phyloP scores from a whole-genome alignment of 768 basidiomycete genomes.

The Sistotremastrum suecicum region DNA sequence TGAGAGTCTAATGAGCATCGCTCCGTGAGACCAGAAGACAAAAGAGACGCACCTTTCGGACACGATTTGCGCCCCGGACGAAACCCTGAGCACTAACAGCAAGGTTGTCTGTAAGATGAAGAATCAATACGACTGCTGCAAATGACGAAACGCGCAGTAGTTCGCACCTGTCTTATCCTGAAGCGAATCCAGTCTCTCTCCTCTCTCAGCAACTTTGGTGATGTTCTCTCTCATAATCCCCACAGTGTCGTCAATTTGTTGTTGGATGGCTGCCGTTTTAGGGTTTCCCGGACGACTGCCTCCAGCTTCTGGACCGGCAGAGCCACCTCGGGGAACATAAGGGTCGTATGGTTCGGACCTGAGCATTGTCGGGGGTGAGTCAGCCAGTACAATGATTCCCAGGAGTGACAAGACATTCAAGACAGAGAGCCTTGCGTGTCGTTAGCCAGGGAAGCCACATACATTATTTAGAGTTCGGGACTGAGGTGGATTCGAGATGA shows the following conservation, averaged over 20 bases:
- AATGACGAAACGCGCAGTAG: background rate
- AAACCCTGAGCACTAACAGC: conserved; percentile 78
- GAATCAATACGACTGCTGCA: background rate
- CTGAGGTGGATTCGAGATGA: too few species aligned
- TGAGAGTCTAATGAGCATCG: conserved; percentile 16
- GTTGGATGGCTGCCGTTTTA: conserved; percentile 91
- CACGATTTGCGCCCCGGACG: conserved; percentile 91
- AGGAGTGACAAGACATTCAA: too few species aligned
- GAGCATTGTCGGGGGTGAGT: background rate
- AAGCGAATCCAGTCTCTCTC: conserved; percentile 83
- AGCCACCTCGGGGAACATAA: conserved; percentile 80
- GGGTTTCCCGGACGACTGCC: conserved; percentile 38
- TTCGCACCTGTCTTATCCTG: conserved; percentile 95
- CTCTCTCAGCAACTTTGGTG: conserved; percentile 87
- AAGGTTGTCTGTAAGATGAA: background rate
- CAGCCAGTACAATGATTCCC: too few species aligned
- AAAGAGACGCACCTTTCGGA: conserved; percentile 67
- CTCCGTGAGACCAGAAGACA: background rate
- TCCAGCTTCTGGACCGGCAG: conserved; percentile 36
- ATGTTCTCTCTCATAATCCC: conserved; percentile 98
- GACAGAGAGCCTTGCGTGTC: too few species aligned
- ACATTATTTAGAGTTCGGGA: too few species aligned
- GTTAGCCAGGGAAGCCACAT: too few species aligned
- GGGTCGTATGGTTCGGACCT: conserved; percentile 99
- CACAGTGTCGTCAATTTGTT: conserved; percentile 95